Evolutionary conservation across 306 rosid genomes (phyloP), one percentile per base, ranked within the genome.

Genomic region (Castanospermum australe): DNA sequence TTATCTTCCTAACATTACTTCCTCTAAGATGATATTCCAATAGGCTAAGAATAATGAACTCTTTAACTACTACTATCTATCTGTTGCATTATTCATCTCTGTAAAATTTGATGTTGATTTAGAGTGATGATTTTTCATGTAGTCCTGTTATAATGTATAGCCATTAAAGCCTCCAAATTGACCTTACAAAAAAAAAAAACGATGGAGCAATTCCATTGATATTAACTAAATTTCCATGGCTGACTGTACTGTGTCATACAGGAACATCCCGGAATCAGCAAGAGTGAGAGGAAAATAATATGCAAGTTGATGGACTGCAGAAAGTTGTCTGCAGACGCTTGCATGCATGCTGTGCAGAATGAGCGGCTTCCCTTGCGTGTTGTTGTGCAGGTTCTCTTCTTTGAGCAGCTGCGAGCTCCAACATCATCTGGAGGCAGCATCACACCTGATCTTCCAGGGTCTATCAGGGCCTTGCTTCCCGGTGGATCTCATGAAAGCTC

Each of bases 291-390:
- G 83, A 95, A 95, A 84, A 89, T 83, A 85, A 87, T 95, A 79
- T 95, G 99, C 44, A 86, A 87, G 78, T 75, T 95, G 82, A 95
- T 92, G 99, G 93, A 92, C 85, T 92, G 99, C 90, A 79, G 89
- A 77, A 95, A 89, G 87, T 76, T 95, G 66, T 92, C 99, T 5
- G 86, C 87, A 50, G 97, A 91, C 25, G 99, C 97, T 14, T 91
- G 99, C 89, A 88, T 91, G 91, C 99, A 92, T 18, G 99, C 98
- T 0, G 89, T 92, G 63, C 99, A 95, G 88, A 95, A 92, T 28
- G 97, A 95, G 88, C 86, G 98, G 75, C 96, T 95, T 48, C 99
- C 99, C 0, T 63, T 95, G 67, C 91, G 98, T 3, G 92, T 90
- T 0, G 92, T 91, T 0, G 99, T 92, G 73, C 99, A 92, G 86